These are phyloP conservation scores for Takakia lepidozioides DNA, from an alignment of 225 moss, liverwort and hornwort species.

Conservation along the genomic window DNA sequence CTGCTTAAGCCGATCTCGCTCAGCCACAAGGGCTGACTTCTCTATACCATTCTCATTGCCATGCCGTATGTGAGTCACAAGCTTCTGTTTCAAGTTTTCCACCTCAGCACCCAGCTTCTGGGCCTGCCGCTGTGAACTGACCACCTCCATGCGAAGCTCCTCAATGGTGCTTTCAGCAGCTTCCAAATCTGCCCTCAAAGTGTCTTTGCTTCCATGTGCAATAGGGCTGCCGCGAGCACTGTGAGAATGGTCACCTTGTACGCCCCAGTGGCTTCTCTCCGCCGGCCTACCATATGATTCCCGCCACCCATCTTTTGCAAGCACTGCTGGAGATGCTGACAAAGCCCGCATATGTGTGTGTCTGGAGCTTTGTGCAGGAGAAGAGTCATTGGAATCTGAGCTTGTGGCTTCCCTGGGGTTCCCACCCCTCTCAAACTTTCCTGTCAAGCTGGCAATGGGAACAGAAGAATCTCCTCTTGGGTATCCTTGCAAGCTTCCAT, in stretches of 20 bases:
- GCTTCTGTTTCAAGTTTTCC: constrained; percentile 56
- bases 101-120: constrained; percentile 63
- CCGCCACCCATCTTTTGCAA: constrained; percentile 8
- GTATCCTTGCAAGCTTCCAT: constrained; percentile 58
- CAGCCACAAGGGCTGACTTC: constrained; percentile 51
- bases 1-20: constrained; percentile 71
- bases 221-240: not conserved
- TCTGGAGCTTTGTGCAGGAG: constrained; percentile 26
- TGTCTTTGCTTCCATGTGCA: constrained; percentile 13
- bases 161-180: constrained; percentile 61
- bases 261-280: constrained; percentile 43
- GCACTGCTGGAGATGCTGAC: constrained; percentile 35
- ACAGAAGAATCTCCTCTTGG: constrained; percentile 54
- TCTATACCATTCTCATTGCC: constrained; percentile 62
- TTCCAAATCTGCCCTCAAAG: constrained; percentile 29
- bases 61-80: constrained; percentile 39
- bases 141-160: constrained; percentile 53
- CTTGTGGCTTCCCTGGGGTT: constrained; percentile 17
- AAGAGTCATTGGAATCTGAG: constrained; percentile 48
- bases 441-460: constrained; percentile 56
- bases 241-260: constrained; percentile 14
- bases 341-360: constrained; percentile 31
- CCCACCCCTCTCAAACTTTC: constrained; percentile 40
- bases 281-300: constrained; percentile 38
- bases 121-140: constrained; percentile 44